Percentiles rank a stretch among this genome's conserved stretches.
Evolutionary conservation across 352 stramenopile species (phyloP).

Genomic region (Globisporangium perplexum): DNA sequence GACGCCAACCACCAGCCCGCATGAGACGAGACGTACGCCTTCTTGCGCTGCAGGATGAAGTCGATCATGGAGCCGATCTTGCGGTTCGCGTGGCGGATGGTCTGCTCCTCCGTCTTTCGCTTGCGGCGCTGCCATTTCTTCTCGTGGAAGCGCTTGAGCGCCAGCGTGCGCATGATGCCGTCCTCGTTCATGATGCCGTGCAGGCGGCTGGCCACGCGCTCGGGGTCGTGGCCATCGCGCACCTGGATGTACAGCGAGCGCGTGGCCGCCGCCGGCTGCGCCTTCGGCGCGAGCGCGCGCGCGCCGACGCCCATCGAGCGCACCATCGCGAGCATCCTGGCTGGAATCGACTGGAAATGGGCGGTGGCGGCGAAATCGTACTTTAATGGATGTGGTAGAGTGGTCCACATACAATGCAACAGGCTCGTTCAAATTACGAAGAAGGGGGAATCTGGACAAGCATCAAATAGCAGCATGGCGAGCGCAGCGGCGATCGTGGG

Average conservation of each 20-base stretch:
- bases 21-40: conserved; percentile 71
- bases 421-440: not conserved
- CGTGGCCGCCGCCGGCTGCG: conserved; percentile 14
- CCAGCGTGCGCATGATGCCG: conserved; percentile 66
- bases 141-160: conserved; percentile 73
- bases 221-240: conserved; percentile 36
- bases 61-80: conserved; percentile 81
- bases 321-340: conserved; percentile 30
- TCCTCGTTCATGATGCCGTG: conserved; percentile 72
- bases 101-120: conserved; percentile 71
- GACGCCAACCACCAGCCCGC: too few relatives aligned
- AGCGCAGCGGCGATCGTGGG: conserved; percentile 15
- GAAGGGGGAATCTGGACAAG: not conserved
- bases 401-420: too few relatives aligned
- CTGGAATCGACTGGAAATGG: conserved; percentile 8
- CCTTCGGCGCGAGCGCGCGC: conserved; percentile 9
- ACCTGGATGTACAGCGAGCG: conserved; percentile 53
- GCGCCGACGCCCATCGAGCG: conserved; percentile 3
- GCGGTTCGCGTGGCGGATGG: conserved; percentile 76
- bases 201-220: conserved; percentile 48
- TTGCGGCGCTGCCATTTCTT: conserved; percentile 83
- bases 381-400: too few relatives aligned
- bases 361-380: not conserved
- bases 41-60: conserved; percentile 79
- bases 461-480: conserved; percentile 14